These are phyloP conservation scores for Trichophyton verrucosum DNA, from an alignment of 2,329 filamentous ascomycete genomes.

Conservation along the genomic window DNA sequence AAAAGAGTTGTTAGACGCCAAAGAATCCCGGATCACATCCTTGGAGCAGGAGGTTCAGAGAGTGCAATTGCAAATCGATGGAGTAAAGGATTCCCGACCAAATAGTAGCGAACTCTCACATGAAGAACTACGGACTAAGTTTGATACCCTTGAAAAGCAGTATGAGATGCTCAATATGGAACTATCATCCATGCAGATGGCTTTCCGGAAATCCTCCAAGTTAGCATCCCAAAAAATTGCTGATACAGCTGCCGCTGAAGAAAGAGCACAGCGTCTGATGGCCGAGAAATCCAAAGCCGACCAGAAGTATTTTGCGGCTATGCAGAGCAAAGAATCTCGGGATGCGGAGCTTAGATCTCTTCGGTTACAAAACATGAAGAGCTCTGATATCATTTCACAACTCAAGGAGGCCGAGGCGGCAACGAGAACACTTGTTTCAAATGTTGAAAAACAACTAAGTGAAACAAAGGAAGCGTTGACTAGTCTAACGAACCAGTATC, in stretches of 20 bases:
- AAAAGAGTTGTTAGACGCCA: slow-evolving; percentile 65
- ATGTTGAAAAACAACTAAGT: slow-evolving; percentile 79
- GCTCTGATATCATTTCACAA: slow-evolving; percentile 83
- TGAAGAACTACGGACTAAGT: slow-evolving; percentile 62
- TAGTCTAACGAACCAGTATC: slow-evolving; percentile 58
- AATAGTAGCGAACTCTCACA: slow-evolving; percentile 48
- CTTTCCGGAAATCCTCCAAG: slow-evolving; percentile 78
- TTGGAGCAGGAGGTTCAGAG: slow-evolving; percentile 74
- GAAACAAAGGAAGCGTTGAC: slow-evolving; percentile 70
- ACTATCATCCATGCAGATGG: slow-evolving; percentile 69
- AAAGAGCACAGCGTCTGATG: slow-evolving; percentile 58
- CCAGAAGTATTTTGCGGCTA: slow-evolving; percentile 92
- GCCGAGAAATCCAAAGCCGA: slow-evolving; percentile 94
- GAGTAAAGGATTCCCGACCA: slow-evolving; percentile 28
- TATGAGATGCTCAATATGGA: slow-evolving; percentile 78
- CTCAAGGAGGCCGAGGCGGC: slow-evolving; percentile 81
- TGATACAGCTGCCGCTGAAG: slow-evolving; percentile 63
- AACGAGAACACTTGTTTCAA: slow-evolving; percentile 61
- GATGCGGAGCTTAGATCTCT: slow-evolving; percentile 68
- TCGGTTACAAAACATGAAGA: slow-evolving; percentile 73
- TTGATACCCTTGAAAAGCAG: slow-evolving; percentile 63
- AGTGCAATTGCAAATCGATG: slow-evolving; percentile 46
- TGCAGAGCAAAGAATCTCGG: slow-evolving; percentile 82
- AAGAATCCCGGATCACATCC: slow-evolving; percentile 66
- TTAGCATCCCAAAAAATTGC: slow-evolving; percentile 77